Base-by-base conservation (phyloP, 139 green algal genomes). In the Coelastrella sp. region DNA sequence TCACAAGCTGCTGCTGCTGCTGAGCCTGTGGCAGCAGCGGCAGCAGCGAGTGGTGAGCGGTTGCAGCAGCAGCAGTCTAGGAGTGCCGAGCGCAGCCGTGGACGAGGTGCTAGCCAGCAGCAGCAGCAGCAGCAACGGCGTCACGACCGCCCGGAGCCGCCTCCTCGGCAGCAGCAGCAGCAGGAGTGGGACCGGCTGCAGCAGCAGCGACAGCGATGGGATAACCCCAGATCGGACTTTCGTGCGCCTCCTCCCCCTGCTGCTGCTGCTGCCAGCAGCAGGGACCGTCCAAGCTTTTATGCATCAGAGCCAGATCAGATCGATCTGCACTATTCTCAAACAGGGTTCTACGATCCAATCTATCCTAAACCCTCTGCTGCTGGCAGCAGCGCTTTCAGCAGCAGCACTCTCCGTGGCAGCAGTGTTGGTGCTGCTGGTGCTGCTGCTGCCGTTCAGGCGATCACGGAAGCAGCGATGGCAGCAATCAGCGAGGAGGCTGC, bases 361-460 rank as follows among this genome's bases (percentile, higher is more conserved):
- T 10, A 71, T 71, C 61, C 61, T 13, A 71, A 19, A 10, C 10
- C 61, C 11, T 10, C 61, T 71, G 61, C 61, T 13, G 11, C 8
- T 71, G 61, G 65, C 64, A 47, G 82, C 23, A 66, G 32, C 64
- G 68, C 65, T 73, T 59, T 58, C 65, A 79, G 83, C 83, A 88
- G 66, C 83, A 79, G 83, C 65, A 65, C 22, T 20, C 20, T 56
- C 59, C 19, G 10, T 32, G 65, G 81, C 71, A 81, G 68, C 71
- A 23, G 85, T 64, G 22, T 73, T 8, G 85, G 68, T 17, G 73
- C 85, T 59, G 73, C 85, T 59, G 85, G 68, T 59, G 73, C 85
- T 83, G 73, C 85, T 83, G 73, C 85, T 74, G 85, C 85, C 73
- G 82, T 87, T 32, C 82, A 87, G 22, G 32, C 23, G 11, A 19